Evolutionary conservation across 257 asterid species (phyloP), one percentile per base, ranked within the genome.

Genomic region (Jasminum sambac): DNA sequence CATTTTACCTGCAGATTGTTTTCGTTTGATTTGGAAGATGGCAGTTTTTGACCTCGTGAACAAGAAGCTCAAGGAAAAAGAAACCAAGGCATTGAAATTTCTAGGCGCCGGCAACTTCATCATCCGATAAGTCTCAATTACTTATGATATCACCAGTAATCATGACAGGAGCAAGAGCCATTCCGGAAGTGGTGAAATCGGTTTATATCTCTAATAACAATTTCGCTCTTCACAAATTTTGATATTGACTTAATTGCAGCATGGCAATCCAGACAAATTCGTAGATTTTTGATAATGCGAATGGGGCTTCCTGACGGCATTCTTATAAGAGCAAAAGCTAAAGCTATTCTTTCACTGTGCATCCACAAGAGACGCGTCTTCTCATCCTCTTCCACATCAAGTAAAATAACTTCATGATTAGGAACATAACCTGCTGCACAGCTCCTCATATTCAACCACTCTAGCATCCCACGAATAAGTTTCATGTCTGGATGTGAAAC

Each of bases 281-380:
- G 83, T 16, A 89, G 90, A 81, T 91, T 91, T 80, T 90, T 90
- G 44, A 90, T 83, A 68, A 93, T 90, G 44, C 92, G 90, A 62
- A 93, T 84, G 36, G 96, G 94, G 76, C 86, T 83, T 74, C 92
- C 88, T 8, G 83, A 69, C 23, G 95, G 90, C 60, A 75, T 83
- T 80, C 89, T 80, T 46, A 88, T 39, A 62, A 93, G 90, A 66
- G 96, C 94, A 82, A 77, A 93, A 66, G 96, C 94, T 73, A 93
- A 73, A 77, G 98, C 96, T 71, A 90, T 76, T 75, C 97, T 89
- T 77, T 93, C 98, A 65, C 98, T 93, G 71, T 93, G 98, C 44
- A 78, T 73, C 98, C 98, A 90, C 75, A 90, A 81, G n/a, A 90
- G 85, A 23, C 90, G 90, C 9, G 81, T 79, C 83, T 93, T 93